Conservation (phyloP, 1,284 basidiomycete species). For the Filobasidium uniguttulatum region DNA sequence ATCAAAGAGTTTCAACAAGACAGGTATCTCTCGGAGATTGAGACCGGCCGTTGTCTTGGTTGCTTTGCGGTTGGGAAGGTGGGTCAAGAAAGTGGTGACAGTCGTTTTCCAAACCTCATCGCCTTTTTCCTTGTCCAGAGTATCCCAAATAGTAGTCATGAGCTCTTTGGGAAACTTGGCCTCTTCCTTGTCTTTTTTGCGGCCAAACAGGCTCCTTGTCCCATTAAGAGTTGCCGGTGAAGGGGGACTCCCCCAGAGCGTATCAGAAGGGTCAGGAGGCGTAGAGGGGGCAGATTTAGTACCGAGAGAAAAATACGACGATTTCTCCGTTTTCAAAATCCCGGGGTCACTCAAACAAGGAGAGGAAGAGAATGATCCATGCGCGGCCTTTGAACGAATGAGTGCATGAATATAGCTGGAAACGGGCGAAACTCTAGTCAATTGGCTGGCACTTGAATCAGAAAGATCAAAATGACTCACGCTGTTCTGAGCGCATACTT, state of each 20-base stretch:
- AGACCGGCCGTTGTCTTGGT: constrained; percentile 30
- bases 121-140: constrained; percentile 26
- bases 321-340: background rate
- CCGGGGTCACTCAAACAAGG: too few species aligned
- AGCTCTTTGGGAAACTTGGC: constrained; percentile 27
- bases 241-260: too few species aligned
- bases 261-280: too few species aligned
- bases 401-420: background rate
- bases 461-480: constrained; percentile 19
- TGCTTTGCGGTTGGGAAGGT: constrained; percentile 27
- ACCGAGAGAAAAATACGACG: background rate
- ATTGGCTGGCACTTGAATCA: background rate
- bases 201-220: background rate
- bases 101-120: constrained; percentile 26
- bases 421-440: too few species aligned
- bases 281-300: background rate
- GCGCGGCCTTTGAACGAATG: too few species aligned
- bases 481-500: constrained; percentile 31
- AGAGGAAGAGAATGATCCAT: too few species aligned
- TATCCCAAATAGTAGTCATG: constrained; percentile 29
- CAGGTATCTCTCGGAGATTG: constrained; percentile 31
- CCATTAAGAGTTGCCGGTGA: background rate
- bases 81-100: constrained; percentile 23
- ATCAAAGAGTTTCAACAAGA: constrained; percentile 22
- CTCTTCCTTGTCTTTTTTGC: constrained; percentile 1